phyloP scores from a whole-genome alignment of 1,139 yeast species.

The Pichia sp. region DNA sequence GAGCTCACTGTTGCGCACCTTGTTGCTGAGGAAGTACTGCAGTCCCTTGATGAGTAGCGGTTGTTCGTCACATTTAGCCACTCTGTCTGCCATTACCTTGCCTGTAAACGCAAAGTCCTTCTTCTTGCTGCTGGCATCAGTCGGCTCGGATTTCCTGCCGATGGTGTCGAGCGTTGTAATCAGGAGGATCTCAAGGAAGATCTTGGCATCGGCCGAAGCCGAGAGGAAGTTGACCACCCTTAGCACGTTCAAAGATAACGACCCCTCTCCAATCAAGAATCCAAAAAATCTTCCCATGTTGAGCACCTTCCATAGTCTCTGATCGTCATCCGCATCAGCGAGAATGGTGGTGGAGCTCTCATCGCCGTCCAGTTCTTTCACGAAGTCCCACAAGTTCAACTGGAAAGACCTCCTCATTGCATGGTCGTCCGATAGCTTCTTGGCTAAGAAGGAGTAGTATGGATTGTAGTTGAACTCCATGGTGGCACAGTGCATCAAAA shows the following conservation, averaged over 20 bases:
- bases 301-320: conserved; percentile 53
- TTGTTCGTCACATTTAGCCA: conserved; percentile 63
- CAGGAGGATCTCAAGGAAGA: conserved; percentile 71
- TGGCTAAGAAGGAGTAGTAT: conserved; percentile 78
- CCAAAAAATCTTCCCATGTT: conserved; percentile 83
- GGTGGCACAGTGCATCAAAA: conserved; percentile 78
- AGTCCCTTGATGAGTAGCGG: conserved; percentile 64
- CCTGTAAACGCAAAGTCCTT: conserved; percentile 49
- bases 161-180: conserved; percentile 62
- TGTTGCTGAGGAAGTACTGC: conserved; percentile 59
- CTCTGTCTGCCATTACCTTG: conserved; percentile 47
- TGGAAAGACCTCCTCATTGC: conserved; percentile 79
- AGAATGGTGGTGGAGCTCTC: conserved; percentile 29
- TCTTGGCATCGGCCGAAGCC: conserved; percentile 56
- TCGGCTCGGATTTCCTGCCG: conserved; percentile 60
- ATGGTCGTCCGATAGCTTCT: conserved; percentile 66
- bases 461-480: conserved; percentile 87
- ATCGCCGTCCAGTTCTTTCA: conserved; percentile 66
- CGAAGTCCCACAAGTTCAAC: conserved; percentile 82
- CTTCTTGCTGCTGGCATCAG: conserved; percentile 44
- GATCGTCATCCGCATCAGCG: conserved; percentile 44
- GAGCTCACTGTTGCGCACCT: conserved; percentile 47
- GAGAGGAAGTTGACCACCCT: conserved; percentile 73
- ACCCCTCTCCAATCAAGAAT: conserved; percentile 63
- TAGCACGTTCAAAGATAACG: conserved; percentile 66